A percentile compares a stretch with the other conserved stretches of the same genome.
Evolutionary conservation across 345 rosid genomes (phyloP).

Genomic region (Hypericum perforatum): DNA sequence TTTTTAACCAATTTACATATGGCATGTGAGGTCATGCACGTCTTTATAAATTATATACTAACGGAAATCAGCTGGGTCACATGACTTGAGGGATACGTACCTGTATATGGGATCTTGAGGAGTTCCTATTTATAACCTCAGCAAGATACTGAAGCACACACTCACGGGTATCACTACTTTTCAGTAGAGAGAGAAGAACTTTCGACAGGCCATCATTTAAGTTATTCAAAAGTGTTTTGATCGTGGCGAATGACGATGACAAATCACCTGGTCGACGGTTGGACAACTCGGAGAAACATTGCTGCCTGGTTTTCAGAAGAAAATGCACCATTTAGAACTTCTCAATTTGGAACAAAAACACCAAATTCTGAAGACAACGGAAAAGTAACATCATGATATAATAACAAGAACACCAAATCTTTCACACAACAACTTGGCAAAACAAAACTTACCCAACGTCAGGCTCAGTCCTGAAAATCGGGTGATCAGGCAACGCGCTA

Average conservation of each 20-base stretch:
- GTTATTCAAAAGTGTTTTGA: conserved; percentile 65
- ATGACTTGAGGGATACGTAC: conserved; percentile 22
- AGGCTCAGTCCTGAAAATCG: conserved; percentile 80
- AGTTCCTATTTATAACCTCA: conserved; percentile 85
- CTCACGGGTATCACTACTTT: conserved; percentile 62
- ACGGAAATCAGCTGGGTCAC: not conserved
- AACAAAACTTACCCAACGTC: conserved; percentile 77
- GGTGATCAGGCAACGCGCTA: conserved; percentile 76
- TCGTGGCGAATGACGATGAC: conserved; percentile 76
- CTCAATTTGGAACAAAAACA: not conserved
- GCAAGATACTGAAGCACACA: conserved; percentile 86
- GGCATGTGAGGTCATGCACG: too few relatives aligned
- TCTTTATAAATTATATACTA: too few relatives aligned
- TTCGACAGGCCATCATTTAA: conserved; percentile 61
- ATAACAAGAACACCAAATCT: not conserved
- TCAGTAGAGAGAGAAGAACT: conserved; percentile 61
- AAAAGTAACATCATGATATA: not conserved
- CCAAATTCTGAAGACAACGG: too few relatives aligned
- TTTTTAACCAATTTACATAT: too few relatives aligned
- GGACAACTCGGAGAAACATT: conserved; percentile 83
- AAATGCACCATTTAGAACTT: conserved; percentile 2
- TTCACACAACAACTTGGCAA: not conserved
- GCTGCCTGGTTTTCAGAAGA: conserved; percentile 45
- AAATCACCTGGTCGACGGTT: conserved; percentile 72
- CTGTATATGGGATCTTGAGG: conserved; percentile 86